Base-by-base conservation (phyloP, 2,329 filamentous ascomycete species). In the Calonectria naviculata region DNA sequence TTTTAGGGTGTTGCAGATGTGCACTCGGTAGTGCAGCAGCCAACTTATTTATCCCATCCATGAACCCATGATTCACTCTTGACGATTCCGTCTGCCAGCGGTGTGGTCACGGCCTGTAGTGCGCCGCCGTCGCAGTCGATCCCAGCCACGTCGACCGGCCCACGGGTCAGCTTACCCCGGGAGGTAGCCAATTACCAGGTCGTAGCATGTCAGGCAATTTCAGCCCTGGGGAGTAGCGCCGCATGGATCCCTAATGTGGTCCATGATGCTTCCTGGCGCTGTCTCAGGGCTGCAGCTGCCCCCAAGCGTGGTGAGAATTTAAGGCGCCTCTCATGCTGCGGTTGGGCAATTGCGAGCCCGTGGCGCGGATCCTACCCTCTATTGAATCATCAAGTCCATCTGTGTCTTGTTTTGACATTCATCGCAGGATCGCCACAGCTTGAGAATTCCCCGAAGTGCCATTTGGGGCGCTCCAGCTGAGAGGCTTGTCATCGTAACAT, bases 231-330 rank as follows among this genome's bases (percentile, higher is more conserved):
- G 38, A 12, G 21, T 12, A 26, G 52, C 52, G 52, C 52, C 9
- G n/a, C 52, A 56, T 36, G 52, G 49, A 10, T 34, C 31, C 31
- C 31, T 34, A 34, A 34, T n/a, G n/a, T 36, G 61, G 8, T n/a
- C n/a, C n/a, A n/a, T n/a, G n/a, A n/a, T n/a, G n/a, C n/a, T n/a
- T 52, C 52, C 10, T 21, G 15, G 19, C 28, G 21, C 5, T 17
- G 41, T 60, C 38, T 60, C 52, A 49, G 64, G 47, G 52, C 64
- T 65, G 63, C 36, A 54, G 63, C 42, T 29, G 5, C 13, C n/a
- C 17, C 24, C 34, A 15, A n/a, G 21, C 29, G 29, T n/a, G 10
- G 63, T 56, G 63, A 56, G 47, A 31, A 44, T 56, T 19, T n/a
- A 13, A 52, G 61, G 21, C 17, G 9, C 61, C 49, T 64, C 61